These are phyloP conservation scores for Magnolia sinica DNA, from an alignment of 164 flowering plant species.

Conservation along the genomic window DNA sequence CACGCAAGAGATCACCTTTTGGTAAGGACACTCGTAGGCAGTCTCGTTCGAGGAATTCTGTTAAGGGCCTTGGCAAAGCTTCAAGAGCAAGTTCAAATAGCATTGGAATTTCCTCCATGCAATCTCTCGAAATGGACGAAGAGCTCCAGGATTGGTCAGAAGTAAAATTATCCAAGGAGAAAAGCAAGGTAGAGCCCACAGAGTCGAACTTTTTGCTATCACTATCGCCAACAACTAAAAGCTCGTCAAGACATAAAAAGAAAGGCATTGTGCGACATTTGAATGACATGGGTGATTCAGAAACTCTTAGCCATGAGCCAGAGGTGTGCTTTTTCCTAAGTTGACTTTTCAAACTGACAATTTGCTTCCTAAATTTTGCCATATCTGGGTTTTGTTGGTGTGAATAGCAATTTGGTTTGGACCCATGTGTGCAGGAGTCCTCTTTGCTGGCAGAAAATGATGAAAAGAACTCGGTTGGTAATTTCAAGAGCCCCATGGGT, in stretches of 20 bases:
- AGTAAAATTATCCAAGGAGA: slow-evolving; percentile 8
- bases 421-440: slow-evolving; percentile 29
- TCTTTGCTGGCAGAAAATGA: slow-evolving; percentile 22
- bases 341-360: neutral
- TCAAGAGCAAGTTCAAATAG: slow-evolving; percentile 18
- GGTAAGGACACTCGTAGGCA: slow-evolving; percentile 32
- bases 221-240: slow-evolving; percentile 26
- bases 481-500: slow-evolving; percentile 32
- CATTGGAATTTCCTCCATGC: slow-evolving; percentile 10
- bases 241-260: slow-evolving; percentile 36
- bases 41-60: slow-evolving; percentile 24
- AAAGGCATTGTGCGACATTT: slow-evolving; percentile 25
- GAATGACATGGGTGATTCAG: slow-evolving; percentile 25
- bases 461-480: slow-evolving; percentile 14
- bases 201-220: slow-evolving; percentile 45
- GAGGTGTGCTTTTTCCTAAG: slow-evolving; percentile 30
- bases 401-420: slow-evolving; percentile 4
- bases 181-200: slow-evolving; percentile 12
- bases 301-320: slow-evolving; percentile 26
- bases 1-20: slow-evolving; percentile 54
- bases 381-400: neutral
- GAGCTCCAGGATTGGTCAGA: slow-evolving; percentile 28
- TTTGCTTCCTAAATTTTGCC: neutral
- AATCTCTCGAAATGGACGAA: slow-evolving; percentile 25
- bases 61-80: slow-evolving; percentile 26